A percentile compares a stretch with the other conserved stretches of the same genome.
These are phyloP conservation scores for Fusarium duplospermum DNA, from an alignment of 2,329 filamentous ascomycete genomes.

Conservation along the genomic window DNA sequence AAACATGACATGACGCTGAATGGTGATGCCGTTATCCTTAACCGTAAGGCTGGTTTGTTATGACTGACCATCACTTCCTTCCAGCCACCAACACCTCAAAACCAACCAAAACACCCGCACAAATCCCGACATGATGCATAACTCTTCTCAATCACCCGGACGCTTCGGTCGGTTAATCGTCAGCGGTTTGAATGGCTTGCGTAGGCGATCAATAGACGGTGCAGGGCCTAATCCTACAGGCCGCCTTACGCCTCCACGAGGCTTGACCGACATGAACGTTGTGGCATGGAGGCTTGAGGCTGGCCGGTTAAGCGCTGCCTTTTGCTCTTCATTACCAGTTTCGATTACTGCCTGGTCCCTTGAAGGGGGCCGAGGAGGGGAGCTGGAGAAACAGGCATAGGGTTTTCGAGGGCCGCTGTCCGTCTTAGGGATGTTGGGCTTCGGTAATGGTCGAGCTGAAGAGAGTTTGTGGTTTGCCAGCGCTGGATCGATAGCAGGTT, in stretches of 20 bases:
- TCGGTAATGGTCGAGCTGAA: conserved; percentile 49
- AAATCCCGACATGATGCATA: conserved; percentile 10
- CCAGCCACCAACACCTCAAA: conserved; percentile 15
- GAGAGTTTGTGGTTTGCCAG: conserved; percentile 57
- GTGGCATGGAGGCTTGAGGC: conserved; percentile 64
- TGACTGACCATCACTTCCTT: background rate
- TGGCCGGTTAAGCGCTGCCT: conserved; percentile 47
- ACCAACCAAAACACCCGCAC: conserved; percentile 5
- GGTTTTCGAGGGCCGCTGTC: conserved; percentile 50
- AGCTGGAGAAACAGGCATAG: conserved; percentile 71
- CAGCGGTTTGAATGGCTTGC: conserved; percentile 68
- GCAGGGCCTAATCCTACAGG: conserved; percentile 59
- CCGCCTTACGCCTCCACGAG: conserved; percentile 55
- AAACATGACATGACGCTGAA: conserved; percentile 2
- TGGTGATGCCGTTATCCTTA: conserved; percentile 39
- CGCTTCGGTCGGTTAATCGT: conserved; percentile 60
- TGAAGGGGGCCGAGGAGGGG: conserved; percentile 55
- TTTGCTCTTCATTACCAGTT: conserved; percentile 40
- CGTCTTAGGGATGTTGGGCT: conserved; percentile 46
- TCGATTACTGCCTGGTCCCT: conserved; percentile 37
- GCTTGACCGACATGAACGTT: conserved; percentile 56
- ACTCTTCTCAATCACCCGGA: conserved; percentile 30
- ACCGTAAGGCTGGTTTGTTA: conserved; percentile 25
- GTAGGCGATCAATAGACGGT: conserved; percentile 61
- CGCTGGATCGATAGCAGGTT: conserved; percentile 45